A percentile compares a stretch with the other conserved stretches of the same genome.
These are phyloP conservation scores for Rhodomyrtus tomentosa DNA, from an alignment of 345 rosid species.

Conservation along the genomic window DNA sequence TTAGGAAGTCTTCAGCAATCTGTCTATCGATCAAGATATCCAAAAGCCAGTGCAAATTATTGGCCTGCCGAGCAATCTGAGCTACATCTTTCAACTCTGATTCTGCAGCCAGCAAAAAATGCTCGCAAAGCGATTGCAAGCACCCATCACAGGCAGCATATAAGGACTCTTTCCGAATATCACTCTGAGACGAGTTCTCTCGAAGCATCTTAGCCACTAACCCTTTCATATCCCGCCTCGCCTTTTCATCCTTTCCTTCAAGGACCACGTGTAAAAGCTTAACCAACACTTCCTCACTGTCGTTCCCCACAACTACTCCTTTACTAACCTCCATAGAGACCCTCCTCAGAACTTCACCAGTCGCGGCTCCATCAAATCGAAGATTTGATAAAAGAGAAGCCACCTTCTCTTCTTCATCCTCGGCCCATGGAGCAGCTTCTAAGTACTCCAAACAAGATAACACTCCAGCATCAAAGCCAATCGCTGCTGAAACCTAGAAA, in stretches of 20 bases:
- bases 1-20: conserved; percentile 82
- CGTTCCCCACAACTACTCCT: conserved; percentile 39
- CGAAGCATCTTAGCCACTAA: conserved; percentile 89
- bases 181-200: conserved; percentile 84
- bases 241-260: conserved; percentile 95
- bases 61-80: conserved; percentile 90
- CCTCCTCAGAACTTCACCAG: conserved; percentile 88
- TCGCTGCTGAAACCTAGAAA: conserved; percentile 82
- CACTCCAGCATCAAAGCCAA: conserved; percentile 96
- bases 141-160: conserved; percentile 80
- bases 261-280: conserved; percentile 87
- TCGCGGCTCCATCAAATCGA: conserved; percentile 83
- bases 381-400: conserved; percentile 78
- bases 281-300: conserved; percentile 67
- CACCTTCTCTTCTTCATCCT: conserved; percentile 93
- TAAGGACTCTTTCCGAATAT: conserved; percentile 78
- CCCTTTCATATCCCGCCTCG: conserved; percentile 96
- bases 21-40: conserved; percentile 90
- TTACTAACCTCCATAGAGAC: conserved; percentile 58
- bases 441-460: conserved; percentile 89
- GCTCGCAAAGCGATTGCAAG: conserved; percentile 51
- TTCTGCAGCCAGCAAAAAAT: conserved; percentile 58
- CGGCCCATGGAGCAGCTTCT: conserved; percentile 99
- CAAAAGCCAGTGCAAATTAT: conserved; percentile 89
- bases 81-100: conserved; percentile 50